Base-by-base conservation (phyloP, 1,139 yeast species). In the Sugiyamaella castrensis region DNA sequence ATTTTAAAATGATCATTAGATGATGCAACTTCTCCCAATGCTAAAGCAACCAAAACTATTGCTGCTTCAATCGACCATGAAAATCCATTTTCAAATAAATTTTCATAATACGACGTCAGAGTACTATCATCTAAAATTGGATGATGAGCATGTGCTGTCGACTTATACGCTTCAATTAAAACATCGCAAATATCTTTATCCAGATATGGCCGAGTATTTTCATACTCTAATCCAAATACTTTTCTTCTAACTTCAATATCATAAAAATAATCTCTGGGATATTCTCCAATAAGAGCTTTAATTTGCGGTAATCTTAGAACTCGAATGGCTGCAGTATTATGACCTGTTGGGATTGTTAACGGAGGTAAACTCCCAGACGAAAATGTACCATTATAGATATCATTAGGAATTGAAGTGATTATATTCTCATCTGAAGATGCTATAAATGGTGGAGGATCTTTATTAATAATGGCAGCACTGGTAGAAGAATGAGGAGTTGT, bases 331-430 rank as follows among this genome's bases (percentile, higher is more conserved):
- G 54, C 52, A 7, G 56, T 54, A 16, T 45, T 46, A 39, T 54
- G 57, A 15, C 44, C 46, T 12, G 50, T 40, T 6, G 57, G 57
- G 16, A 54, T 54, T n/a, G 54, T 53, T 11, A 54, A 34, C 8
- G 53, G 47, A 9, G 55, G 50, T 11, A 45, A 35, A 13, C 36
- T 32, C n/a, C 43, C 39, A 11, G 35, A 26, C 10, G 33, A 19
- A 12, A 37, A 32, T 19, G 41, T 16, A 27, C 37, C 36, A 32
- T 33, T 6, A 33, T 35, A 33, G 28, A 11, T 24, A 11, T 46
- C 49, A 8, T 46, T 37, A n/a, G 9, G 15, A 8, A 28, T 29
- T 6, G 37, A 34, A n/a, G 32, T 12, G 30, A 35, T 31, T 19
- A 37, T 30, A 34, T 34, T 30, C 6, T 36, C 43, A 39, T 39